These are phyloP conservation scores for Niveomyces coronatus DNA, from an alignment of 2,329 filamentous ascomycete genomes.

Conservation along the genomic window DNA sequence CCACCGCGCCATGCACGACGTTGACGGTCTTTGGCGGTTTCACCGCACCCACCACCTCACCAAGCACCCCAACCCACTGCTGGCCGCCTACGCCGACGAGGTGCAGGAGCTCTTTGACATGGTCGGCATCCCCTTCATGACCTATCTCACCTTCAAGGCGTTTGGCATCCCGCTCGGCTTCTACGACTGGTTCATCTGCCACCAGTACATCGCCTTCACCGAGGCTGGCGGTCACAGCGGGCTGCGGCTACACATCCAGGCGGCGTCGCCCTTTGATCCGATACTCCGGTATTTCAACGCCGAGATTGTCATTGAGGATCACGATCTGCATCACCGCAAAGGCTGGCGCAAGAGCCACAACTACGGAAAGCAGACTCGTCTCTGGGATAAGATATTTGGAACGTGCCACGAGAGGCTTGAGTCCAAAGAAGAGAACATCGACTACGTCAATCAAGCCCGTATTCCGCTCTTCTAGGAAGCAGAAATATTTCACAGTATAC, in stretches of 20 bases:
- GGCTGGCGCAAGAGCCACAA: slow-evolving; percentile 25
- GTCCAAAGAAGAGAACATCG: slow-evolving; percentile 18
- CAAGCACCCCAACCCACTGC: slow-evolving; percentile 31
- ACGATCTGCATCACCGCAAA: slow-evolving; percentile 15
- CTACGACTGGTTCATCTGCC: slow-evolving; percentile 36
- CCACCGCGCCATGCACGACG: slow-evolving; percentile 30
- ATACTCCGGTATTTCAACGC: slow-evolving; percentile 21
- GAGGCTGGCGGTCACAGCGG: slow-evolving; percentile 27
- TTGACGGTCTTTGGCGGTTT: slow-evolving; percentile 27
- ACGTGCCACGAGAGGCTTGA: slow-evolving; percentile 26
- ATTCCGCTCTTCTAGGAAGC: not conserved
- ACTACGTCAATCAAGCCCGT: slow-evolving; percentile 17
- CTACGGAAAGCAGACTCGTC: slow-evolving; percentile 25
- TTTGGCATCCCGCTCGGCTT: slow-evolving; percentile 30
- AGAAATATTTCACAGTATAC: too few relatives aligned
- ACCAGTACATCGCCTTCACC: slow-evolving; percentile 29
- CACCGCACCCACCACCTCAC: slow-evolving; percentile 33
- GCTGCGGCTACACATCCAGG: slow-evolving; percentile 23
- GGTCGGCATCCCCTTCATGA: slow-evolving; percentile 26
- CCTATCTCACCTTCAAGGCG: slow-evolving; percentile 22
- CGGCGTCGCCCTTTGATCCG: slow-evolving; percentile 21
- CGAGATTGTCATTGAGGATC: slow-evolving; percentile 30
- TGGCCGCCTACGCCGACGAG: slow-evolving; percentile 28
- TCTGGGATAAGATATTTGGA: slow-evolving; percentile 26
- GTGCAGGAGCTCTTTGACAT: slow-evolving; percentile 32